Percentiles rank a stretch among this genome's conserved stretches.
Evolutionary conservation across 768 basidiomycete genomes (phyloP).

Genomic region (Trametopsis cervina): DNA sequence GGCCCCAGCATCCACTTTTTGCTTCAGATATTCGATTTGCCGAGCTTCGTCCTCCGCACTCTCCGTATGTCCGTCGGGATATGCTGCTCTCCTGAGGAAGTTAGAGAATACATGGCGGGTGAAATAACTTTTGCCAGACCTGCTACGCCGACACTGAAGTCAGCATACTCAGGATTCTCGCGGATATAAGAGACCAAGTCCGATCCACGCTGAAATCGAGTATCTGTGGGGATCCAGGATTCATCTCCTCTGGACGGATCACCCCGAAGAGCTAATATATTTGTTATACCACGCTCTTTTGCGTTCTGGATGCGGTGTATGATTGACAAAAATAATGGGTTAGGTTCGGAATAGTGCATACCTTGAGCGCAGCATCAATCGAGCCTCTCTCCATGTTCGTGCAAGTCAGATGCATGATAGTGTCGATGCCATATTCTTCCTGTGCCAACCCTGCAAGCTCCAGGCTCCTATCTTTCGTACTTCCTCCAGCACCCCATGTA

Average conservation of each 20-base stretch:
- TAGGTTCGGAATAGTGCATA: slow-evolving; percentile 37
- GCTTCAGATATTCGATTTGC: slow-evolving; percentile 66
- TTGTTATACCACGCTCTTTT: slow-evolving; percentile 77
- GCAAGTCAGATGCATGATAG: slow-evolving; percentile 91
- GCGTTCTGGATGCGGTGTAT: slow-evolving; percentile 45
- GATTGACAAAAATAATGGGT: background rate
- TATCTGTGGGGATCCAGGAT: slow-evolving; percentile 83
- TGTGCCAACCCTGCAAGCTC: slow-evolving; percentile 81
- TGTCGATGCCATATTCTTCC: slow-evolving; percentile 69
- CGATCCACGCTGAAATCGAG: slow-evolving; percentile 73
- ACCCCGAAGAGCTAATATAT: slow-evolving; percentile 88
- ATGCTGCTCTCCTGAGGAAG: slow-evolving; percentile 44
- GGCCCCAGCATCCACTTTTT: slow-evolving; percentile 90
- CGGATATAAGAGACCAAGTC: slow-evolving; percentile 94
- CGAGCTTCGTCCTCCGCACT: slow-evolving; percentile 47
- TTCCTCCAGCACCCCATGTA: slow-evolving; percentile 97
- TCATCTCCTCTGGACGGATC: slow-evolving; percentile 94
- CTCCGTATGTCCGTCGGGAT: slow-evolving; percentile 86
- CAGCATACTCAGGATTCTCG: slow-evolving; percentile 64
- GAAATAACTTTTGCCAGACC: slow-evolving; percentile 36
- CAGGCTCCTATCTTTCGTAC: slow-evolving; percentile 80
- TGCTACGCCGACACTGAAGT: slow-evolving; percentile 94
- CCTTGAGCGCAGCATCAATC: slow-evolving; percentile 80
- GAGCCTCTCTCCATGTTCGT: slow-evolving; percentile 92
- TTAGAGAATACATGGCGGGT: background rate